Evolutionary conservation across 768 basidiomycete genomes (phyloP), one percentile per base, ranked within the genome.

Genomic region (Serendipita vermifera): DNA sequence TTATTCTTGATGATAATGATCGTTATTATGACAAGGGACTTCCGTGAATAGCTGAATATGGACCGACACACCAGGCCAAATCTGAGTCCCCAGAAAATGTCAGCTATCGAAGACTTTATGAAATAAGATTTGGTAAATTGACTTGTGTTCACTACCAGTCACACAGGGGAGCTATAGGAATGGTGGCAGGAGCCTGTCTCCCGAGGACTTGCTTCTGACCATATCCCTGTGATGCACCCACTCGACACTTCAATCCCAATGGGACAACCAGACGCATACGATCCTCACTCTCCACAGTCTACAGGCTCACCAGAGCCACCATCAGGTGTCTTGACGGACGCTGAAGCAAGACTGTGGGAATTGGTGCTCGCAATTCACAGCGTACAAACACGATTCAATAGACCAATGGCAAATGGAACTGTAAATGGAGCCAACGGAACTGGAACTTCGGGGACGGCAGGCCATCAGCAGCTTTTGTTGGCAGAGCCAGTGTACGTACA

Each of bases 271-370:
- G n/a, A n/a, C 17, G 15, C 29, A 15, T 51, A 51, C 46, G 46
- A 51, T 29, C 5, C 46, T 26, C 46, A 51, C 22, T 51, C 46
- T 15, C 46, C 46, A 17, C 46, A 51, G 29, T 51, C 46, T n/a
- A 51, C 46, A 5, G 46, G 46, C 27, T 51, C 46, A n/a, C 46
- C 46, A 22, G 46, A 51, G 32, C 46, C 46, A 22, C 46, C 46
- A 15, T 29, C 46, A 5, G 46, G 46, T 9, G 29, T 51, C 7
- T 26, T 51, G 9, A 51, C 46, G 9, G 46, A 51, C n/a, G 46
- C 46, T n/a, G 46, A 51, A 51, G 46, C 29, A 9, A 51, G 32
- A 31, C 29, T 51, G 29, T 51, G 46, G 46, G 46, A 51, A 29
- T n/a, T 51, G 20, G 46, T 29, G 9, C 24, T 51, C 20, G 46